A percentile compares a stretch with the other conserved stretches of the same genome.
Conservation (phyloP, 2,329 filamentous ascomycete species). For the Colletotrichum karsti region DNA sequence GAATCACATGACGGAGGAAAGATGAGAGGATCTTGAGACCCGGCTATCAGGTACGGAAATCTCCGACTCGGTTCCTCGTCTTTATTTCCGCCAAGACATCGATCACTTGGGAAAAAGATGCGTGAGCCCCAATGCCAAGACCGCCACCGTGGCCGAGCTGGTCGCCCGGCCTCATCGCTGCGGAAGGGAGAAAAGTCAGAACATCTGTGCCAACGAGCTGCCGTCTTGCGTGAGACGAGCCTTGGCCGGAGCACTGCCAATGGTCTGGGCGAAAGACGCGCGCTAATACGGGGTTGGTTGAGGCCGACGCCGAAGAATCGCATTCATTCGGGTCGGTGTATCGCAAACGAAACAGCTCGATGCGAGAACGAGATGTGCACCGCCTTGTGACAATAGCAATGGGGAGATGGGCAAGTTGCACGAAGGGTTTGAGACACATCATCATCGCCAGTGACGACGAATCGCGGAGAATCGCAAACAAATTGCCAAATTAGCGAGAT, state of each 20-base stretch:
- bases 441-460: too few species aligned
- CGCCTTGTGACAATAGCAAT: not conserved
- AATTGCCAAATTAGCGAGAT: not conserved
- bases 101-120: not conserved
- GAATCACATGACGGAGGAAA: too few species aligned
- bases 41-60: constrained; percentile 6
- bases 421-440: too few species aligned
- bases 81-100: not conserved
- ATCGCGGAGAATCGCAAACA: too few species aligned
- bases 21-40: not conserved
- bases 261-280: not conserved
- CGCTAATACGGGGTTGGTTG: too few species aligned
- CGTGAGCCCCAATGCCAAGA: constrained; percentile 10
- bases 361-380: not conserved
- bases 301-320: not conserved
- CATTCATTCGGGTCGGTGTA: not conserved
- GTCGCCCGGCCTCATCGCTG: not conserved
- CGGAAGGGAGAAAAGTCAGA: not conserved
- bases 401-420: too few species aligned
- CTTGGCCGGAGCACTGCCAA: constrained; percentile 21
- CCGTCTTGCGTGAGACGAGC: not conserved
- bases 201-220: not conserved
- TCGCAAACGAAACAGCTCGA: not conserved
- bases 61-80: not conserved
- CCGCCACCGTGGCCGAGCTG: not conserved